These are phyloP conservation scores for Adansonia gregorii DNA, from an alignment of 441 rosid genomes.

Conservation along the genomic window DNA sequence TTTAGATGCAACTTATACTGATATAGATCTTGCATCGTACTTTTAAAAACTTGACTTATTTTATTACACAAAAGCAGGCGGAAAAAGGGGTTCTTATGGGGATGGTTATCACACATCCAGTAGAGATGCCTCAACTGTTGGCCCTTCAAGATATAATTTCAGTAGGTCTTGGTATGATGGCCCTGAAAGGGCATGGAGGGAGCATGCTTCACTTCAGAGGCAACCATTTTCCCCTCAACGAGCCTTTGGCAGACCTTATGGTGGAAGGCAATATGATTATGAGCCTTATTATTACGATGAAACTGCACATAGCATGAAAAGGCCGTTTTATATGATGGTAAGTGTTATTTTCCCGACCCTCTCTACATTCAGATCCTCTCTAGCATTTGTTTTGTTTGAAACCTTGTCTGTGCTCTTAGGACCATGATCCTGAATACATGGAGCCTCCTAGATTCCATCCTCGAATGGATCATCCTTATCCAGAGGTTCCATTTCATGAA, in stretches of 20 bases:
- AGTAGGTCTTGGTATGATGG: constrained; percentile 49
- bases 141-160: constrained; percentile 48
- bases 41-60: constrained; percentile 11
- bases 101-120: constrained; percentile 48
- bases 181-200: constrained; percentile 43
- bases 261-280: constrained; percentile 44
- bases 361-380: constrained; percentile 5
- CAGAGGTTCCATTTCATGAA: constrained; percentile 43
- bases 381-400: constrained; percentile 20
- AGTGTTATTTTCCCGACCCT: constrained; percentile 19
- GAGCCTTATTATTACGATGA: constrained; percentile 52
- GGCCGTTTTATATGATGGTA: constrained; percentile 57
- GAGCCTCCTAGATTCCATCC: constrained; percentile 53
- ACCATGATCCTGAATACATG: constrained; percentile 52
- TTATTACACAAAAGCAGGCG: constrained; percentile 35
- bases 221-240: constrained; percentile 54
- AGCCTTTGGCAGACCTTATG: constrained; percentile 46
- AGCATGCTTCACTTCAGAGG: constrained; percentile 41
- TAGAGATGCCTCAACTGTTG: constrained; percentile 35
- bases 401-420: constrained; percentile 39
- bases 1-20: not conserved
- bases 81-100: constrained; percentile 52
- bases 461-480: constrained; percentile 51
- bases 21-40: constrained; percentile 3
- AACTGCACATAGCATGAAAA: constrained; percentile 49